phyloP scores from a whole-genome alignment of 2,329 filamentous ascomycete species.

The Colletotrichum godetiae region DNA sequence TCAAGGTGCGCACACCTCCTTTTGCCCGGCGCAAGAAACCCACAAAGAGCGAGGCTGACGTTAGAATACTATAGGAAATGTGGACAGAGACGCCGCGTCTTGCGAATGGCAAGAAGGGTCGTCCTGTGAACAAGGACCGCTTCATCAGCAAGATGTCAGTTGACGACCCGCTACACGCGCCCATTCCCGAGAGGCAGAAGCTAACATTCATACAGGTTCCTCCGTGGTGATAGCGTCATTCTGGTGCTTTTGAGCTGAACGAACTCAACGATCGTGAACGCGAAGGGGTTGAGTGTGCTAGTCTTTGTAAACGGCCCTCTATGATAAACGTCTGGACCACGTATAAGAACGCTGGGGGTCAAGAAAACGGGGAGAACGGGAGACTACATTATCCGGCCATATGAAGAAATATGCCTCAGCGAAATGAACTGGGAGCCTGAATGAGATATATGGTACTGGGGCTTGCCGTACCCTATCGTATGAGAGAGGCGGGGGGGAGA shows the following conservation, averaged over 20 bases:
- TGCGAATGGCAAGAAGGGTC: slow-evolving; percentile 87
- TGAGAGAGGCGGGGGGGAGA: background rate
- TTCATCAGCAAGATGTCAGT: slow-evolving; percentile 97
- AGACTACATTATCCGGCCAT: background rate
- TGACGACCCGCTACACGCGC: background rate
- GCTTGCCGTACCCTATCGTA: background rate
- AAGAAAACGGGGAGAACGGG: background rate
- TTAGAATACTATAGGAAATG: slow-evolving; percentile 75
- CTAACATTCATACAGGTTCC: slow-evolving; percentile 67
- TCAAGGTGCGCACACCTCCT: slow-evolving; percentile 51
- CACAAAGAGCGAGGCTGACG: slow-evolving; percentile 4
- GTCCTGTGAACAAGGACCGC: slow-evolving; percentile 95
- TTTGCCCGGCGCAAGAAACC: background rate
- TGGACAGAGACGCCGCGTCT: slow-evolving; percentile 94
- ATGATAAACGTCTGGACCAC: background rate
- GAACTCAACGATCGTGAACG: slow-evolving; percentile 6
- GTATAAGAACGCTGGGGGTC: background rate
- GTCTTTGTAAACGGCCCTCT: slow-evolving; percentile 9
- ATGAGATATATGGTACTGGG: background rate
- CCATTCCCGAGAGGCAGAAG: background rate
- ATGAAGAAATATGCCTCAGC: background rate
- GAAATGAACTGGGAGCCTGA: background rate
- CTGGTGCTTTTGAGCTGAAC: slow-evolving; percentile 81
- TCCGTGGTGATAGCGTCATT: slow-evolving; percentile 89
- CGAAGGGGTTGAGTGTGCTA: slow-evolving; percentile 19